Percentiles rank a stretch among this genome's conserved stretches.
Evolutionary conservation across 768 basidiomycete genomes (phyloP).

Genomic region (Wakefieldia striispora): DNA sequence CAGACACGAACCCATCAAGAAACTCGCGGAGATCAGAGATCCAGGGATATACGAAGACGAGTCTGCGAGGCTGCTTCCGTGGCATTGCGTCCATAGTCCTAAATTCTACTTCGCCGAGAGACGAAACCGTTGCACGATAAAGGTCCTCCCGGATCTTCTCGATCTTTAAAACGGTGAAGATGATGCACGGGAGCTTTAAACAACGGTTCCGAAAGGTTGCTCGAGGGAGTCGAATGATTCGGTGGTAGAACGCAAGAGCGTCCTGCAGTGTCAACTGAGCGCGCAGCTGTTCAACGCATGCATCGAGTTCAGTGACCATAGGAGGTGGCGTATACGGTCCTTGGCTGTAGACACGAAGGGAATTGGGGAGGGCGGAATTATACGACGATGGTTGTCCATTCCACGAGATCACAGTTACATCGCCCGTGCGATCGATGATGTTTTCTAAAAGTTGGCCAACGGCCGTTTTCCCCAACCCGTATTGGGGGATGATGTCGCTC

Average conservation of each 20-base stretch:
- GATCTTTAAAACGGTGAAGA: too few relatives aligned
- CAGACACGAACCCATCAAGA: not conserved
- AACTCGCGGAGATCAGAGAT: constrained; percentile 1
- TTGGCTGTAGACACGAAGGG: not conserved
- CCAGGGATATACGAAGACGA: constrained; percentile 10
- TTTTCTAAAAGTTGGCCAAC: not conserved
- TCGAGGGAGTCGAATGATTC: not conserved
- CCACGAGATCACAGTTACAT: not conserved
- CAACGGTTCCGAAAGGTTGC: too few relatives aligned
- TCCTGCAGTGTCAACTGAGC: not conserved
- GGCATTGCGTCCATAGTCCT: not conserved
- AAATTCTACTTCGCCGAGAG: constrained; percentile 6
- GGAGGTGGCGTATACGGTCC: not conserved
- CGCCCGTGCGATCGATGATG: constrained; percentile 3
- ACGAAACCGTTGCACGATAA: too few relatives aligned
- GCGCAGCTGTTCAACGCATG: not conserved
- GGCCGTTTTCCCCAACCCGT: not conserved
- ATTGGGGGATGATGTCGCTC: not conserved
- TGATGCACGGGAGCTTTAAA: too few relatives aligned
- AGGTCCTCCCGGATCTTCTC: too few relatives aligned
- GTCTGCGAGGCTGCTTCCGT: not conserved
- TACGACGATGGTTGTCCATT: not conserved
- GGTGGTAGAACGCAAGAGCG: not conserved
- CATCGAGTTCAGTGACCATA: not conserved
- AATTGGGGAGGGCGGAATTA: not conserved